phyloP scores from a whole-genome alignment of 108 stramenopile genomes.

The Nitzschia sp. region DNA sequence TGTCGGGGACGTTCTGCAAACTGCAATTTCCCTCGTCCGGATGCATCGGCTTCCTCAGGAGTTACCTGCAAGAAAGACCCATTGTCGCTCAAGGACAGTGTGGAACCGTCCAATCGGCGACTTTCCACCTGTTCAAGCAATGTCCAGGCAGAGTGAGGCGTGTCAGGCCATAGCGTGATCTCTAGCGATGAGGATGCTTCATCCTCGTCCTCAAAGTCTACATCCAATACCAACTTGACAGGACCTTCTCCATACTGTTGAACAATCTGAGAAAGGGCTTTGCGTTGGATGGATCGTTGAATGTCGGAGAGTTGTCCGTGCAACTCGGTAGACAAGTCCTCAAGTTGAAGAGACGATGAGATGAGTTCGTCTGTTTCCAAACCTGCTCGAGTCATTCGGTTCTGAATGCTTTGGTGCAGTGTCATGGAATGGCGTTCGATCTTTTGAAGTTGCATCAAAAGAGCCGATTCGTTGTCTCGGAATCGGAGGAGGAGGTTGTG shows the following conservation, averaged over 20 bases:
- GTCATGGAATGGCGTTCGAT: slow-evolving; percentile 39
- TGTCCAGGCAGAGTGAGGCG: slow-evolving; percentile 52
- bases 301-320: slow-evolving; percentile 26
- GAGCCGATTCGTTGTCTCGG: slow-evolving; percentile 31
- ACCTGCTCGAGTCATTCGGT: background rate
- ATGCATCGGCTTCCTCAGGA: background rate
- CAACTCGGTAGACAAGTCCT: slow-evolving; percentile 36
- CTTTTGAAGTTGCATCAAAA: slow-evolving; percentile 32
- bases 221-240: slow-evolving; percentile 38
- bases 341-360: slow-evolving; percentile 9
- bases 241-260: slow-evolving; percentile 42
- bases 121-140: slow-evolving; percentile 42
- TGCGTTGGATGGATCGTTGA: slow-evolving; percentile 32
- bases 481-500: slow-evolving; percentile 23
- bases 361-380: background rate
- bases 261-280: slow-evolving; percentile 22
- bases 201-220: slow-evolving; percentile 19
- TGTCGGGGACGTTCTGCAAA: slow-evolving; percentile 10
- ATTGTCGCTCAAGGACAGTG: slow-evolving; percentile 11
- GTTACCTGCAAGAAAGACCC: slow-evolving; percentile 9
- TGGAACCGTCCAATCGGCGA: slow-evolving; percentile 34
- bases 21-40: slow-evolving; percentile 7
- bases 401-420: slow-evolving; percentile 27
- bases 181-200: slow-evolving; percentile 8
- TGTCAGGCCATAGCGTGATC: slow-evolving; percentile 46